Conservation (phyloP, 225 moss, liverwort and hornwort genomes). For the Lunularia cruciata region DNA sequence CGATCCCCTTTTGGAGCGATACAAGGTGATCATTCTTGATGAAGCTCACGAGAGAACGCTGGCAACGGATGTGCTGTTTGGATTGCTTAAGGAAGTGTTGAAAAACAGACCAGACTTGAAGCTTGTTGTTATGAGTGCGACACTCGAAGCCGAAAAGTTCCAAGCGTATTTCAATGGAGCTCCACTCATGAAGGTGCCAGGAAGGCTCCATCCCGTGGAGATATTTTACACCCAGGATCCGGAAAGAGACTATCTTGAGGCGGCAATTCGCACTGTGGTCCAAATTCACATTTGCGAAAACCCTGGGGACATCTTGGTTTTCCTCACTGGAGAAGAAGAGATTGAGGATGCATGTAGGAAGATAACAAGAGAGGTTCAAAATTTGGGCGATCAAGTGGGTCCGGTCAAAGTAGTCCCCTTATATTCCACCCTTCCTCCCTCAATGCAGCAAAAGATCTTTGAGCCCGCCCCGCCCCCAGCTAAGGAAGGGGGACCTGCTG, state of each 20-base stretch:
- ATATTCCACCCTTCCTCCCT: conserved; percentile 86
- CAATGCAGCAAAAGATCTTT: conserved; percentile 97
- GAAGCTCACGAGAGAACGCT: conserved; percentile 95
- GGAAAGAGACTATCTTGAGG: conserved; percentile 92
- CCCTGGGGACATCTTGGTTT: conserved; percentile 89
- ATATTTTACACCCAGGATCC: conserved; percentile 97
- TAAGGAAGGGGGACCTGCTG: conserved; percentile 78
- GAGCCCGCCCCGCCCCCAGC: conserved; percentile 80
- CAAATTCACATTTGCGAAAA: conserved; percentile 93
- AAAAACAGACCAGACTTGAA: conserved; percentile 94
- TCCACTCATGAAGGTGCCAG: conserved; percentile 94
- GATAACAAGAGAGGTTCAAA: conserved; percentile 78
- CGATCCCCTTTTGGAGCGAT: conserved; percentile 90
- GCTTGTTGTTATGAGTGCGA: conserved; percentile 98
- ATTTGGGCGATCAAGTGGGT: conserved; percentile 86
- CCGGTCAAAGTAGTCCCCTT: conserved; percentile 88
- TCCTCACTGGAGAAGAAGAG: conserved; percentile 93
- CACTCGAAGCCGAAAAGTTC: conserved; percentile 94
- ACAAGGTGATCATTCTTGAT: conserved; percentile 91
- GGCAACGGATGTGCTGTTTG: conserved; percentile 92
- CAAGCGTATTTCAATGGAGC: conserved; percentile 97
- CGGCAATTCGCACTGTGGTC: conserved; percentile 91
- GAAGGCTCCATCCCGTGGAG: conserved; percentile 94
- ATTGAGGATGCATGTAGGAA: conserved; percentile 98
- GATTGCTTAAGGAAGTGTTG: conserved; percentile 85